These are phyloP conservation scores for Phaffia tasmanica DNA, from an alignment of 768 basidiomycete genomes.

Conservation along the genomic window DNA sequence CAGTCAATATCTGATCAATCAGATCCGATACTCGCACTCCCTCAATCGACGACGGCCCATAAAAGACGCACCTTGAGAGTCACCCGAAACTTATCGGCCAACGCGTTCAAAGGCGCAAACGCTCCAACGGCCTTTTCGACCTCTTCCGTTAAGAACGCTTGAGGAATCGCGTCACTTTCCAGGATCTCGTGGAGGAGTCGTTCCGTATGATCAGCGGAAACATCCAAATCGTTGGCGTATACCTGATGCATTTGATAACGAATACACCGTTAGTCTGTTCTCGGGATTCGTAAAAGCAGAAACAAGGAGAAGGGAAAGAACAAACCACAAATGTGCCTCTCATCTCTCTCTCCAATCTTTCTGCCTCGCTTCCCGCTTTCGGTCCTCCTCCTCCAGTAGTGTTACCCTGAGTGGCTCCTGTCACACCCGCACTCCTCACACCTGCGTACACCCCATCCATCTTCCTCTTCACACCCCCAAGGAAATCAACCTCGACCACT, in stretches of 20 bases:
- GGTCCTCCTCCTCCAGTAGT: neutral
- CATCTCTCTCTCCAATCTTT: conserved; percentile 58
- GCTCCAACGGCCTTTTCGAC: conserved; percentile 21
- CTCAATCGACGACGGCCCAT: neutral
- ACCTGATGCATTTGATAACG: conserved; percentile 45
- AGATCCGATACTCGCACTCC: neutral
- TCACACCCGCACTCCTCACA: neutral
- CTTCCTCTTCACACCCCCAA: conserved; percentile 66
- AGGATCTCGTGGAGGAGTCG: conserved; percentile 59
- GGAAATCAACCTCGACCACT: conserved; percentile 71
- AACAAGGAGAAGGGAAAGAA: conserved; percentile 21
- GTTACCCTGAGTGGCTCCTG: neutral
- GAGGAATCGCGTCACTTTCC: conserved; percentile 44
- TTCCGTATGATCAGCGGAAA: conserved; percentile 80
- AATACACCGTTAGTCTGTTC: neutral
- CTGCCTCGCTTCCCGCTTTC: conserved; percentile 52
- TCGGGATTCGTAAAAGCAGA: neutral
- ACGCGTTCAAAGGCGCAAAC: conserved; percentile 21
- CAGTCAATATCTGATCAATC: neutral
- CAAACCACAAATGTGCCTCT: conserved; percentile 70
- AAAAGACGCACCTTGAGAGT: conserved; percentile 53
- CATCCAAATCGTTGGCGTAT: conserved; percentile 84
- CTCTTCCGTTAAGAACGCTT: conserved; percentile 29
- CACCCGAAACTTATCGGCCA: conserved; percentile 51
- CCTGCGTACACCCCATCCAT: conserved; percentile 58